Percentiles rank a stretch among this genome's conserved stretches.
phyloP scores from a whole-genome alignment of 2,329 filamentous ascomycete genomes.

The Cadophora sp. region DNA sequence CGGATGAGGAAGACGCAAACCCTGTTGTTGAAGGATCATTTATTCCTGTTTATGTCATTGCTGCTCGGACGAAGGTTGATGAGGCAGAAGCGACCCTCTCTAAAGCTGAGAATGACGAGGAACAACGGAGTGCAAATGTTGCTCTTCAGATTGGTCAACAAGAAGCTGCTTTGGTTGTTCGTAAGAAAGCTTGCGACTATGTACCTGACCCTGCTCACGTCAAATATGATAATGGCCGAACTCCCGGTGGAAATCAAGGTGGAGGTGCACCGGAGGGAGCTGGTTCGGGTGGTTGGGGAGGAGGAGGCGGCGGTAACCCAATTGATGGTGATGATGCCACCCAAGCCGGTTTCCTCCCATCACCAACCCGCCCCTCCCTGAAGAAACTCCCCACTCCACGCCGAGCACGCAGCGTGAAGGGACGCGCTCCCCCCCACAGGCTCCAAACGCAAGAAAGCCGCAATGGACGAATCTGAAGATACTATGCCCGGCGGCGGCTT shows the following conservation, averaged over 20 bases:
- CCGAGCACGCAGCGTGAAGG: not conserved
- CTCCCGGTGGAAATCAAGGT: not conserved
- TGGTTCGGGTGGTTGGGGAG: not conserved
- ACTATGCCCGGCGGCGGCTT: not conserved
- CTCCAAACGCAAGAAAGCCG: slow-evolving; percentile 19
- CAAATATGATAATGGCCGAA: not conserved
- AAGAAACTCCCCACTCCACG: slow-evolving; percentile 12
- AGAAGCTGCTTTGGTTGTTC: not conserved
- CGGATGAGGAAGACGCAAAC: not conserved
- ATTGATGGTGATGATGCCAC: not conserved
- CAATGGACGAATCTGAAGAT: slow-evolving; percentile 4
- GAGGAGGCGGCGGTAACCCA: not conserved
- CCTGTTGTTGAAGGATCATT: not conserved
- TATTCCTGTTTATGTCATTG: not conserved
- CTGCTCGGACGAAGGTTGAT: not conserved
- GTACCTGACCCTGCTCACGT: not conserved
- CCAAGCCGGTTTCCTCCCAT: slow-evolving; percentile 18
- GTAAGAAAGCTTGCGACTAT: not conserved
- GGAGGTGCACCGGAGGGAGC: not conserved
- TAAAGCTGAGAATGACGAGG: not conserved
- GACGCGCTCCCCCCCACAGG: slow-evolving; percentile 3
- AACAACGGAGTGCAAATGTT: not conserved
- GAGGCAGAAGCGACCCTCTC: not conserved
- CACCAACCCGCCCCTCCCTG: slow-evolving; percentile 6
- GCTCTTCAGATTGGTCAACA: not conserved